phyloP scores from a whole-genome alignment of 805 yeast species.

The Lipomyces chichibuensis region DNA sequence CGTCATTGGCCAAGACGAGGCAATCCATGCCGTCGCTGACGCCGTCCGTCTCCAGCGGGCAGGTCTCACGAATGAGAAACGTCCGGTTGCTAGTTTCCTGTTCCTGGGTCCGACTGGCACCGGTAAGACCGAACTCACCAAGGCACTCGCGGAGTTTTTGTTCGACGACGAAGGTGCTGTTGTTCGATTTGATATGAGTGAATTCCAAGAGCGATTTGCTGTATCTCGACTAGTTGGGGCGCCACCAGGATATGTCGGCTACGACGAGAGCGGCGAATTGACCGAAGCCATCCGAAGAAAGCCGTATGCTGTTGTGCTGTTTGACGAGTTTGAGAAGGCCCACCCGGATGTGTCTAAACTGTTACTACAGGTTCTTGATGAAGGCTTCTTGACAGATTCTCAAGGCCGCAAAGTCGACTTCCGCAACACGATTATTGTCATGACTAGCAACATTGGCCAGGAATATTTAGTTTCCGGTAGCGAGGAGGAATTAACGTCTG shows the following conservation, averaged over 20 bases:
- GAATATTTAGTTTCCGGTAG: slow-evolving; percentile 75
- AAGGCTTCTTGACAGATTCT: slow-evolving; percentile 91
- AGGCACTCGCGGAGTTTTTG: slow-evolving; percentile 86
- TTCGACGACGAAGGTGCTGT: slow-evolving; percentile 88
- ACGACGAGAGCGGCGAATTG: slow-evolving; percentile 89
- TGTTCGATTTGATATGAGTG: slow-evolving; percentile 95
- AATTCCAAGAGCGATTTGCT: slow-evolving; percentile 92
- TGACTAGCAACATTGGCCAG: slow-evolving; percentile 97
- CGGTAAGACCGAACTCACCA: slow-evolving; percentile 95
- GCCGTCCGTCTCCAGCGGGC: slow-evolving; percentile 97
- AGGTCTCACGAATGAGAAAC: slow-evolving; percentile 88
- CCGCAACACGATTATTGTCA: slow-evolving; percentile 90
- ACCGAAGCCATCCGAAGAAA: slow-evolving; percentile 95
- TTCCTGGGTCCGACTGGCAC: slow-evolving; percentile 99
- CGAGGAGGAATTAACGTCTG: slow-evolving; percentile 45
- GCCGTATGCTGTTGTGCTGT: slow-evolving; percentile 89
- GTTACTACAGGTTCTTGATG: slow-evolving; percentile 88
- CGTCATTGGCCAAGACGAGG: slow-evolving; percentile 95
- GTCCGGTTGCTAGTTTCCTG: slow-evolving; percentile 96
- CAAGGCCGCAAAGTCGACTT: slow-evolving; percentile 94
- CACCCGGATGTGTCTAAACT: slow-evolving; percentile 94
- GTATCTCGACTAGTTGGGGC: slow-evolving; percentile 92
- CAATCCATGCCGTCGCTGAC: slow-evolving; percentile 84
- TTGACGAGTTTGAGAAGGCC: slow-evolving; percentile 97
- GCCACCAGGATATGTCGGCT: slow-evolving; percentile 97